phyloP scores from a whole-genome alignment of 1,284 basidiomycete genomes.

The Ganoderma sinense region DNA sequence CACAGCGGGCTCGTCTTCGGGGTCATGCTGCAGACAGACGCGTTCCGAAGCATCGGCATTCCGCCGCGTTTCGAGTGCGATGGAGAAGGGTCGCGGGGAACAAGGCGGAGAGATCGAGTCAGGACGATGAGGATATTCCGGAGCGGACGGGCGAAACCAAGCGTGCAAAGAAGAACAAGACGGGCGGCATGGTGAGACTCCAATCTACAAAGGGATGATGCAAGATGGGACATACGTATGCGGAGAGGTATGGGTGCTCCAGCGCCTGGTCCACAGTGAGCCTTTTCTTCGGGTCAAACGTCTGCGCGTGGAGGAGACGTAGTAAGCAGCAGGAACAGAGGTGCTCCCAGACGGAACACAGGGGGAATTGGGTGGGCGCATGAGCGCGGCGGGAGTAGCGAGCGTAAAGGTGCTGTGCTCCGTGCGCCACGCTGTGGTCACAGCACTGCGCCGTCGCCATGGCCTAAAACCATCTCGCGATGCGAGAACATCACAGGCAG shows the following conservation, averaged over 20 bases:
- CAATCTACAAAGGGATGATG: conserved; percentile 4
- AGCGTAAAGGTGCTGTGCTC: not conserved
- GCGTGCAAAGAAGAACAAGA: not conserved
- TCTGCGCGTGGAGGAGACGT: conserved; percentile 43
- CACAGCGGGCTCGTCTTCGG: conserved; percentile 84
- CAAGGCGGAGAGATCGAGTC: not conserved
- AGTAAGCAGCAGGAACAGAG: conserved; percentile 1
- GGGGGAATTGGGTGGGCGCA: not conserved
- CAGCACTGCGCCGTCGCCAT: not conserved
- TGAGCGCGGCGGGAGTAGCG: not conserved
- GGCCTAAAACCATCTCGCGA: not conserved
- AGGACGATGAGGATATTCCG: not conserved
- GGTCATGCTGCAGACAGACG: conserved; percentile 69
- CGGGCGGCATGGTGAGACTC: conserved; percentile 11
- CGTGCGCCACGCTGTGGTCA: not conserved
- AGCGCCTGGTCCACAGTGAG: conserved; percentile 88
- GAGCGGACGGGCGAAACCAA: conserved; percentile 7
- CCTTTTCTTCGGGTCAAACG: conserved; percentile 88
- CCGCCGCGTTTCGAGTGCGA: not conserved
- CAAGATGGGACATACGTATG: conserved; percentile 55
- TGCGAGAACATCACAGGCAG: not conserved
- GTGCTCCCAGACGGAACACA: not conserved
- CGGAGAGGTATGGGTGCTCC: conserved; percentile 75
- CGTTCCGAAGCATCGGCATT: not conserved
- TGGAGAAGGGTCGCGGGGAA: not conserved